Evolutionary conservation across 78 protist genomes (phyloP), one percentile per base, ranked within the genome.

Genomic region (Reticulomyxa filosa): DNA sequence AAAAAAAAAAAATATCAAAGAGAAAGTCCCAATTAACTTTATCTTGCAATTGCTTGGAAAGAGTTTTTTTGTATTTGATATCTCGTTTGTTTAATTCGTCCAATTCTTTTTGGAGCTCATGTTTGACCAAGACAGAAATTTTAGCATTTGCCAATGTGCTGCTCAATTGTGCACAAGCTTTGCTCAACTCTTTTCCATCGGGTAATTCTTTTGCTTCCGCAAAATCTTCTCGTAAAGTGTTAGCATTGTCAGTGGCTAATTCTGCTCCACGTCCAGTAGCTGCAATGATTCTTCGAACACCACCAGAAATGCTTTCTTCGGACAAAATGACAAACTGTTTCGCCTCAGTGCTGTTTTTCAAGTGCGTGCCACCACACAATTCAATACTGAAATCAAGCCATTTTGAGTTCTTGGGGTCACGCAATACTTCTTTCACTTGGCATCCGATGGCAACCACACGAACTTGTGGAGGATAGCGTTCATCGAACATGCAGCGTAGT

Each of bases 331-430:
- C 76, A 29, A 83, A 88, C 36, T 8, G 27, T 38, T 50, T 62
- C 17, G 82, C 75, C 48, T 83, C 84, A 29, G 67, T 48, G 6
- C 87, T 38, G 53, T 57, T 57, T 39, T 29, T 25, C 23, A 90
- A 5, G 66, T 90, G 97, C 23, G 88, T 89, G 62, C 89, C 93
- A 36, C 90, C 93, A 72, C 90, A 85, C 65, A 86, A 80, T 70
- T 91, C 70, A 25, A 56, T 30, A 23, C 62, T 56, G 72, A 32
- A 67, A 2, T 3, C 23, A 30, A 1, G 8, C 72, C 72, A 67
- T 55, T 67, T 22, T 10, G 0, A 7, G 8, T 0, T 0, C 37
- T 67, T 35, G 37, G 72, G 64, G 29, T 20, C 22, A 0, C 0
- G 27, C n/a, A 66, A 10, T 36, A 66, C 34, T 34, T 48, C 20